A percentile compares a stretch with the other conserved stretches of the same genome.
These are phyloP conservation scores for Mycosarcoma maydis DNA, from an alignment of 1,284 basidiomycete genomes.

Conservation along the genomic window DNA sequence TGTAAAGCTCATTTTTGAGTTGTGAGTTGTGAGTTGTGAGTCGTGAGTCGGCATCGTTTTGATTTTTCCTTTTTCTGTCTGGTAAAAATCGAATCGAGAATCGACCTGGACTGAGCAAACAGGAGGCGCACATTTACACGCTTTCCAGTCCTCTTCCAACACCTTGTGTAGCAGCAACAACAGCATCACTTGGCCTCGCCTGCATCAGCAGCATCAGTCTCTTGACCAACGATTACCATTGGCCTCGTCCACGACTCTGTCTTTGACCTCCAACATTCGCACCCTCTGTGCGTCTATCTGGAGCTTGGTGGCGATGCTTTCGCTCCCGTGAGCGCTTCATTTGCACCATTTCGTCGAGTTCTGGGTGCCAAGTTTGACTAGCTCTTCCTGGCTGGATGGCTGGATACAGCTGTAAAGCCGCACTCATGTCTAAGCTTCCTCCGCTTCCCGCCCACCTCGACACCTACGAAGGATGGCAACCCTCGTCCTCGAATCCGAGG, in stretches of 20 bases:
- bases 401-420: background rate
- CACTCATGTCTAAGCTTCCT: slow-evolving; percentile 28
- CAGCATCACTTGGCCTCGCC: background rate
- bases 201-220: too few species aligned
- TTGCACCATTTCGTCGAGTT: background rate
- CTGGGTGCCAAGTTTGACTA: background rate
- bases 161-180: too few species aligned
- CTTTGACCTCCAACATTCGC: too few species aligned
- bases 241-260: background rate
- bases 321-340: background rate
- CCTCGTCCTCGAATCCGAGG: slow-evolving; percentile 6
- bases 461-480: slow-evolving; percentile 32
- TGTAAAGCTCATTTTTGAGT: too few species aligned
- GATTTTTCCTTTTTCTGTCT: too few species aligned
- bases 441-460: slow-evolving; percentile 32
- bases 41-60: too few species aligned
- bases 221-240: too few species aligned
- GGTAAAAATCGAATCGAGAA: too few species aligned
- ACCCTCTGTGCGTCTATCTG: too few species aligned
- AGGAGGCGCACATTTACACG: slow-evolving; percentile 11
- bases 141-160: background rate
- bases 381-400: background rate
- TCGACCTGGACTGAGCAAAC: slow-evolving; percentile 8
- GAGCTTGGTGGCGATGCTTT: background rate
- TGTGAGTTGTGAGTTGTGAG: too few species aligned